Conservation (phyloP, 768 basidiomycete genomes). For the Lentinus brumalis region DNA sequence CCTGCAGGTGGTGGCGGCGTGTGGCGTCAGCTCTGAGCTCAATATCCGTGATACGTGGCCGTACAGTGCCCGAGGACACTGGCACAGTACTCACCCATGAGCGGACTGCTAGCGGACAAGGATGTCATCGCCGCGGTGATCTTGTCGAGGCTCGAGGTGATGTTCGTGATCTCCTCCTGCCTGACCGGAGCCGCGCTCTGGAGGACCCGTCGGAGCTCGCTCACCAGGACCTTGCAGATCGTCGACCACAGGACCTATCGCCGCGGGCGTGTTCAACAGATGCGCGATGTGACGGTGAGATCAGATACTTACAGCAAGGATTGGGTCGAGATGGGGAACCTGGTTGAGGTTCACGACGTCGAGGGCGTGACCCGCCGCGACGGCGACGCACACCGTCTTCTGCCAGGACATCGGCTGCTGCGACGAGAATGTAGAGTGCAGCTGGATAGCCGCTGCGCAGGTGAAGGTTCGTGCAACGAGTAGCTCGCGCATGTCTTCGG, state of each 20-base stretch:
- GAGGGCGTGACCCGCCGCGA: constrained; percentile 19
- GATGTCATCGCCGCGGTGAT: constrained; percentile 23
- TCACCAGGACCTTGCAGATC: constrained; percentile 23
- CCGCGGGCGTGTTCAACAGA: not conserved
- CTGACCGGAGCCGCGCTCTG: not conserved
- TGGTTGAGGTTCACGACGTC: constrained; percentile 17
- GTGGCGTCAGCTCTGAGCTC: not conserved
- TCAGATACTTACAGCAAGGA: constrained; percentile 28
- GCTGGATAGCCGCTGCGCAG: constrained; percentile 28
- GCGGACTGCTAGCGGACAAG: constrained; percentile 17
- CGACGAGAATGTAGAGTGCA: constrained; percentile 23
- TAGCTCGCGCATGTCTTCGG: constrained; percentile 20
- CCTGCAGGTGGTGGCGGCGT: not conserved
- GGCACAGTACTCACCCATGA: constrained; percentile 27
- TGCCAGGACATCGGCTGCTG: constrained; percentile 21
- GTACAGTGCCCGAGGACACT: not conserved
- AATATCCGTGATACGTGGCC: not conserved
- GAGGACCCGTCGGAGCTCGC: constrained; percentile 21
- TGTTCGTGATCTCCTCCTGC: constrained; percentile 14
- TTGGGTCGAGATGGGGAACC: constrained; percentile 24
- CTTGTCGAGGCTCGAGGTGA: constrained; percentile 20
- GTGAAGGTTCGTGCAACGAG: constrained; percentile 26
- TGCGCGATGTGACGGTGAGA: not conserved
- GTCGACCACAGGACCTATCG: constrained; percentile 24
- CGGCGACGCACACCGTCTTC: constrained; percentile 24